A percentile compares a stretch with the other conserved stretches of the same genome.
Evolutionary conservation across 495 filamentous ascomycete genomes (phyloP).

Genomic region (Aspergillus wentii): DNA sequence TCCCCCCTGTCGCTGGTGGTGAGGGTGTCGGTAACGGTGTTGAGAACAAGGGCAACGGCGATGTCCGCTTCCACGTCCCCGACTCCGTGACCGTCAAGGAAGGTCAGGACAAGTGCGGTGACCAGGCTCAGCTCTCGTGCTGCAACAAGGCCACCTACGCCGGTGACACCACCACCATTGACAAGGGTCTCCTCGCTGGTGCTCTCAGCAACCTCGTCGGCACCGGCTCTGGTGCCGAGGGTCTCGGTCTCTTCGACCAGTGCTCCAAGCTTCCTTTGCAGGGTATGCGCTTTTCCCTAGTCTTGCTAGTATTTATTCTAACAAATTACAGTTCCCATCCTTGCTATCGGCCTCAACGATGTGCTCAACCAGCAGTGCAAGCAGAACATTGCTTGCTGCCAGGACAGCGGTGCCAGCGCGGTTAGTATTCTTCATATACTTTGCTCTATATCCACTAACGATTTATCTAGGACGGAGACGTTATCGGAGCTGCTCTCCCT

Average conservation of each 20-base stretch:
- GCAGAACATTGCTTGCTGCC: conserved; percentile 51
- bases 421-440: conserved; percentile 17
- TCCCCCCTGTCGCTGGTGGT: too few relatives aligned
- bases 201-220: conserved; percentile 26
- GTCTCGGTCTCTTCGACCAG: conserved; percentile 30
- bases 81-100: conserved; percentile 41
- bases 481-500: conserved; percentile 43
- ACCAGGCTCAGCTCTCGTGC: conserved; percentile 46
- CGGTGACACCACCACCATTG: conserved; percentile 36
- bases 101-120: conserved; percentile 44
- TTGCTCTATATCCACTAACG: neutral
- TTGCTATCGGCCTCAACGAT: conserved; percentile 34
- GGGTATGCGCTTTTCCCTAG: conserved; percentile 7
- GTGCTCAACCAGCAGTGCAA: conserved; percentile 47
- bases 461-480: conserved; percentile 22
- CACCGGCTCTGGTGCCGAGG: conserved; percentile 29
- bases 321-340: conserved; percentile 24
- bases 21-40: too few relatives aligned
- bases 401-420: conserved; percentile 34
- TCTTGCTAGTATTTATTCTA: neutral
- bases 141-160: conserved; percentile 42
- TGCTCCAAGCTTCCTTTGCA: conserved; percentile 36
- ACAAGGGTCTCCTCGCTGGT: conserved; percentile 22
- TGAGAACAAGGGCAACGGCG: conserved; percentile 15
- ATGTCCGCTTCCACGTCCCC: conserved; percentile 29